Percentiles rank a stretch among this genome's conserved stretches.
These are phyloP conservation scores for Adiantum capillusveneris DNA, from an alignment of 75 land plant genomes.

Conservation along the genomic window DNA sequence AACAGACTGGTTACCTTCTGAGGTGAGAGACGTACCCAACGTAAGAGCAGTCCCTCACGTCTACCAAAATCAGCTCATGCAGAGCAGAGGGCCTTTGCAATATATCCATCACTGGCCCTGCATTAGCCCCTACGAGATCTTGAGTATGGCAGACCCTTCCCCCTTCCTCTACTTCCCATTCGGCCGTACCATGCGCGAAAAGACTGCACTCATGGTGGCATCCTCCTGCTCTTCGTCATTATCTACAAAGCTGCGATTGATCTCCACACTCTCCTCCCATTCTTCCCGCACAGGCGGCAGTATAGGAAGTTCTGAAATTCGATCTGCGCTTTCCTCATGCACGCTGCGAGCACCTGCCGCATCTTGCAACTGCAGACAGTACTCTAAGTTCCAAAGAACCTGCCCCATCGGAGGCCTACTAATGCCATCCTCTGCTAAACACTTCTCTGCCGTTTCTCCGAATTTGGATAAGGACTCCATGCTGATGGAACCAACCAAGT, in stretches of 20 bases:
- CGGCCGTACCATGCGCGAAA: constrained; percentile 90
- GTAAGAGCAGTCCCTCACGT: too few relatives aligned
- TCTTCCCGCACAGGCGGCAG: too few relatives aligned
- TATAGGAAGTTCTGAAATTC: too few relatives aligned
- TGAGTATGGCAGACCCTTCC: neutral
- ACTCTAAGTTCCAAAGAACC: constrained; percentile 44
- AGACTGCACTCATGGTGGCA: constrained; percentile 72
- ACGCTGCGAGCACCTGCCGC: constrained; percentile 13
- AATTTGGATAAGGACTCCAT: constrained; percentile 33
- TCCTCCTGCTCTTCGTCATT: constrained; percentile 62
- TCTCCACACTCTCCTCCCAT: too few relatives aligned
- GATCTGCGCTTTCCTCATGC: constrained; percentile 7
- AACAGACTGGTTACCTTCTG: too few relatives aligned
- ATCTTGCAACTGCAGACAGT: constrained; percentile 58
- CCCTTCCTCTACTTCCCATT: constrained; percentile 61
- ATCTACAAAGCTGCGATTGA: neutral
- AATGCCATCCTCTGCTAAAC: constrained; percentile 32
- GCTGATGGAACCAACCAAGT: constrained; percentile 8
- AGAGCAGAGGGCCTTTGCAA: too few relatives aligned
- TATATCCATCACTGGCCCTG: too few relatives aligned
- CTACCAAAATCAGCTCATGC: too few relatives aligned
- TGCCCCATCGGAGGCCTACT: constrained; percentile 48
- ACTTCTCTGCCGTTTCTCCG: constrained; percentile 40
- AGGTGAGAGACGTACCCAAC: too few relatives aligned
- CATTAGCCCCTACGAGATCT: too few relatives aligned